Evolutionary conservation across 495 filamentous ascomycete genomes (phyloP).

Genomic region (Talaromyces adpressus): DNA sequence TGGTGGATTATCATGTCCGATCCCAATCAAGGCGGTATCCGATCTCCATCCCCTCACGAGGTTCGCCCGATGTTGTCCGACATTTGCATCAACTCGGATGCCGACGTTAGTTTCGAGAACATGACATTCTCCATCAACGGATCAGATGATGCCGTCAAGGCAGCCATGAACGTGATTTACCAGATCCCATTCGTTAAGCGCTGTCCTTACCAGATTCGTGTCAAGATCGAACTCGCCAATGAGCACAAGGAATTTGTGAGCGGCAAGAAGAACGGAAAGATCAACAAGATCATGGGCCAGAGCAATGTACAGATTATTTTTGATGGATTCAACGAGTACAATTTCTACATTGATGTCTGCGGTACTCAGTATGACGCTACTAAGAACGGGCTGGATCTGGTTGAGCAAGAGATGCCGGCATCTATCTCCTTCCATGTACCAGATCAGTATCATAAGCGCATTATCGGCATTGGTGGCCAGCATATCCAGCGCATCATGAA

Average conservation of each 20-base stretch:
- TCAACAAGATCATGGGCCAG: conserved; percentile 99
- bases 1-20: conserved; percentile 89
- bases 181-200: conserved; percentile 84
- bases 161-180: conserved; percentile 84
- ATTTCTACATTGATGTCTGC: conserved; percentile 97
- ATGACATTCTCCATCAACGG: conserved; percentile 89
- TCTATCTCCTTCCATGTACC: conserved; percentile 99
- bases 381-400: conserved; percentile 82
- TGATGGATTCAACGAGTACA: conserved; percentile 98
- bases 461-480: conserved; percentile 96
- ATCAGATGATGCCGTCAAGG: conserved; percentile 91
- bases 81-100: conserved; percentile 92
- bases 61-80: conserved; percentile 87
- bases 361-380: conserved; percentile 86
- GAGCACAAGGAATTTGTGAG: conserved; percentile 99
- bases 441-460: conserved; percentile 99
- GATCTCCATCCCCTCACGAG: conserved; percentile 66
- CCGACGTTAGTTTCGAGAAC: conserved; percentile 90
- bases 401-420: conserved; percentile 98
- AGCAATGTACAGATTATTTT: conserved; percentile 99
- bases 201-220: conserved; percentile 83
- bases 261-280: conserved; percentile 99
- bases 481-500: conserved; percentile 99
- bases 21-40: conserved; percentile 44
- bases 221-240: conserved; percentile 97